Evolutionary conservation across 2,329 filamentous ascomycete species (phyloP).

Genomic region (Pseudogymnoascus sp.): DNA sequence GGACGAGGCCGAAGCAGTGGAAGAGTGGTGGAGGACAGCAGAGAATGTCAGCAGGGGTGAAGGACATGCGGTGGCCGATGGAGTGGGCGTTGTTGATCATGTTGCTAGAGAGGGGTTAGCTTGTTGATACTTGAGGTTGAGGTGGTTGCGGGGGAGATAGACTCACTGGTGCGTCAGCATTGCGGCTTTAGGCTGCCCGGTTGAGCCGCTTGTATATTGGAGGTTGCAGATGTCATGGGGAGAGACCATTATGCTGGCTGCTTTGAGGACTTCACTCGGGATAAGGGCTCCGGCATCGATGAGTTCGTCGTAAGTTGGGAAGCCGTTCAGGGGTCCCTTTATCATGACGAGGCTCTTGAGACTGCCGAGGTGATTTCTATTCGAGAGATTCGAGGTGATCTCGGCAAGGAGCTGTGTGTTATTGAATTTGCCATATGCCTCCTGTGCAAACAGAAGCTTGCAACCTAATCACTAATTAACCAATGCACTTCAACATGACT

Average conservation of each 20-base stretch:
- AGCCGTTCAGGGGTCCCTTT: slow-evolving; percentile 45
- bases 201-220: slow-evolving; percentile 70
- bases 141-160: background rate
- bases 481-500: background rate
- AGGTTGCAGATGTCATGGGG: slow-evolving; percentile 64
- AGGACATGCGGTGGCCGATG: slow-evolving; percentile 35
- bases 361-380: slow-evolving; percentile 31
- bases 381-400: slow-evolving; percentile 38
- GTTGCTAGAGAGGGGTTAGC: slow-evolving; percentile 15
- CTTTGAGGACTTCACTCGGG: slow-evolving; percentile 42
- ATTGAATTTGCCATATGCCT: slow-evolving; percentile 57
- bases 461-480: slow-evolving; percentile 43
- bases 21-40: slow-evolving; percentile 80
- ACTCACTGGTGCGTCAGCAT: slow-evolving; percentile 50
- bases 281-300: slow-evolving; percentile 42
- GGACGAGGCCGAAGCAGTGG: slow-evolving; percentile 77
- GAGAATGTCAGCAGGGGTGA: slow-evolving; percentile 58
- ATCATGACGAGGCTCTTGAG: slow-evolving; percentile 51
- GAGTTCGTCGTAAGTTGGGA: slow-evolving; percentile 52
- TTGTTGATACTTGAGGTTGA: background rate
- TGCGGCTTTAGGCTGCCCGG: slow-evolving; percentile 63
- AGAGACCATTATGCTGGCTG: slow-evolving; percentile 46
- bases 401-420: slow-evolving; percentile 52
- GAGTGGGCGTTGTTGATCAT: slow-evolving; percentile 22
- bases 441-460: slow-evolving; percentile 65